phyloP scores from a whole-genome alignment of 345 rosid species.

The Eucalyptus victrix region DNA sequence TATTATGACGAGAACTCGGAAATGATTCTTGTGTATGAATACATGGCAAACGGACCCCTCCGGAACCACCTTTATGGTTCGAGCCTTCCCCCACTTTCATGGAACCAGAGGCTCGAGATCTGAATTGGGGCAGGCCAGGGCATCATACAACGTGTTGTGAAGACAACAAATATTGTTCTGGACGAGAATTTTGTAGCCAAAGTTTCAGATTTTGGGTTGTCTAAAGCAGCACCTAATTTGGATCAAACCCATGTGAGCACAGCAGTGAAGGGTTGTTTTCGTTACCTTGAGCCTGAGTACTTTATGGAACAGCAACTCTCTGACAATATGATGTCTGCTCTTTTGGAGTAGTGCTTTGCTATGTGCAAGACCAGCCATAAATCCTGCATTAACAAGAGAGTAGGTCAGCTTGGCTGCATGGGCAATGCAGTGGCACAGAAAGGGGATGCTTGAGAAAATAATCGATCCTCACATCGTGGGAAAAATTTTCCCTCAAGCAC shows the following conservation, averaged over 20 bases:
- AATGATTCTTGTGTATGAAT: constrained; percentile 84
- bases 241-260: constrained; percentile 76
- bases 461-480: constrained; percentile 43
- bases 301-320: constrained; percentile 71
- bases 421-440: constrained; percentile 62
- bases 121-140: constrained; percentile 75
- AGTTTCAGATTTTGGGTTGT: constrained; percentile 73
- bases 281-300: constrained; percentile 78
- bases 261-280: constrained; percentile 81
- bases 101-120: constrained; percentile 75
- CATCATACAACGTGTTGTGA: constrained; percentile 76
- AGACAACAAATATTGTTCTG: constrained; percentile 70
- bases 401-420: constrained; percentile 74
- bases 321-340: constrained; percentile 77
- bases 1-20: constrained; percentile 63
- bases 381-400: constrained; percentile 52
- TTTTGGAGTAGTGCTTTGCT: constrained; percentile 65
- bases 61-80: constrained; percentile 73
- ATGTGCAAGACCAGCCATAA: constrained; percentile 63
- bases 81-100: constrained; percentile 32
- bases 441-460: constrained; percentile 45
- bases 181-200: constrained; percentile 77
- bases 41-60: constrained; percentile 71
- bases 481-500: constrained; percentile 28
- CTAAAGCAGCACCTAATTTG: constrained; percentile 51